A percentile compares a stretch with the other conserved stretches of the same genome.
Evolutionary conservation across 129 eudicot species (phyloP).

Genomic region (Logfia minima): DNA sequence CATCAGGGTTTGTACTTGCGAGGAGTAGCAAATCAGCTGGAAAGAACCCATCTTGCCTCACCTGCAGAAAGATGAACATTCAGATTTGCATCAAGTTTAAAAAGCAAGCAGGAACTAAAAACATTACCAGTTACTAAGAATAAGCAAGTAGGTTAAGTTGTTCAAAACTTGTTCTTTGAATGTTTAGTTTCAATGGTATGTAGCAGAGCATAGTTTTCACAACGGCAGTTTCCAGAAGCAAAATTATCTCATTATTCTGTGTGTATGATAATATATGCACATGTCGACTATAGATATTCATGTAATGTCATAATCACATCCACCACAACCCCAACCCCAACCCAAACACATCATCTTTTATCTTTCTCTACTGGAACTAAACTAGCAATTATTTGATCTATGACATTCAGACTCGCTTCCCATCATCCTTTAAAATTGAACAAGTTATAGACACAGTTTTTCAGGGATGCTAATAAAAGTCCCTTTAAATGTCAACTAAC

Average conservation of each 20-base stretch:
- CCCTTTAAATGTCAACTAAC: conserved; percentile 1
- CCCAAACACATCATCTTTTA: neutral
- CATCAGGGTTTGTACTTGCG: conserved; percentile 92
- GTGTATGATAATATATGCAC: no score
- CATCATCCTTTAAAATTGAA: neutral
- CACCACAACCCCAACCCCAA: conserved; percentile 1
- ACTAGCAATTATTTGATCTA: neutral
- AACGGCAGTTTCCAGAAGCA: neutral
- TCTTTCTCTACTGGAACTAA: neutral
- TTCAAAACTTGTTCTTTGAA: neutral
- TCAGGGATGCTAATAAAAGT: neutral
- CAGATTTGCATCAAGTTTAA: conserved; percentile 20
- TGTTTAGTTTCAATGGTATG: conserved; percentile 11
- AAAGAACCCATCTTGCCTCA: conserved; percentile 85
- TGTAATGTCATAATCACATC: neutral
- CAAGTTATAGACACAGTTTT: neutral
- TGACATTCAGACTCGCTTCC: conserved; percentile 2
- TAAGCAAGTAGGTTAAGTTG: conserved; percentile 8
- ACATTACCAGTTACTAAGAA: conserved; percentile 9
- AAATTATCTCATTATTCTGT: conserved; percentile 1
- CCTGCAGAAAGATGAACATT: conserved; percentile 51
- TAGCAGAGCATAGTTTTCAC: neutral
- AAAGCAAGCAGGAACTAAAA: neutral
- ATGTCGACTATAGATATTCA: neutral
- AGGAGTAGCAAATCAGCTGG: conserved; percentile 96